phyloP scores from a whole-genome alignment of 352 stramenopile species.

The Plasmopara halstedii region DNA sequence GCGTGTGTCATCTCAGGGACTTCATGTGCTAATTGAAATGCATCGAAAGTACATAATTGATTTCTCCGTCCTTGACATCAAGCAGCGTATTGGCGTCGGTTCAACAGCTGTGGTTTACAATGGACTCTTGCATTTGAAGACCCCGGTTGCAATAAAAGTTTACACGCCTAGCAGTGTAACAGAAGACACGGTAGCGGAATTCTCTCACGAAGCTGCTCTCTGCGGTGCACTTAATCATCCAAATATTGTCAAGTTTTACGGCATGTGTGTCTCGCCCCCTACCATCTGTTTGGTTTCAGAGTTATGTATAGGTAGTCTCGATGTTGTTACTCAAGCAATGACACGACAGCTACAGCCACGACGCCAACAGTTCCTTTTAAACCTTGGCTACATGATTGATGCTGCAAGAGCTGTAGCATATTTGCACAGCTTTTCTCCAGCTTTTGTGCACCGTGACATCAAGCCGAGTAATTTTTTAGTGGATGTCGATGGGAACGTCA shows the following conservation, averaged over 20 bases:
- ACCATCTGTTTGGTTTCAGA: conserved; percentile 58
- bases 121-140: conserved; percentile 33
- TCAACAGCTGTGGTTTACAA: conserved; percentile 43
- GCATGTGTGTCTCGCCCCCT: conserved; percentile 50
- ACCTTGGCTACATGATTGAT: conserved; percentile 57
- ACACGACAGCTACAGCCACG: conserved; percentile 13
- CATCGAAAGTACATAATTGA: conserved; percentile 38
- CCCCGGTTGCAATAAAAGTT: conserved; percentile 47
- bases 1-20: conserved; percentile 30
- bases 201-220: conserved; percentile 47
- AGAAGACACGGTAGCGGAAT: conserved; percentile 37
- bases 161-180: conserved; percentile 52
- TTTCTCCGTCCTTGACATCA: conserved; percentile 30
- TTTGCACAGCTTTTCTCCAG: conserved; percentile 47
- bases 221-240: conserved; percentile 40
- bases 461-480: conserved; percentile 53
- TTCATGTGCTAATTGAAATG: conserved; percentile 46
- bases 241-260: conserved; percentile 54
- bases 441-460: conserved; percentile 51
- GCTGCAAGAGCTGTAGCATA: conserved; percentile 46
- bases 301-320: conserved; percentile 40
- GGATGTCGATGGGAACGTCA: conserved; percentile 31
- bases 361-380: conserved; percentile 44
- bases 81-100: conserved; percentile 29
- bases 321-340: conserved; percentile 26